Base-by-base conservation (phyloP, 495 filamentous ascomycete species). In the Aspergillus incahuasiensis region DNA sequence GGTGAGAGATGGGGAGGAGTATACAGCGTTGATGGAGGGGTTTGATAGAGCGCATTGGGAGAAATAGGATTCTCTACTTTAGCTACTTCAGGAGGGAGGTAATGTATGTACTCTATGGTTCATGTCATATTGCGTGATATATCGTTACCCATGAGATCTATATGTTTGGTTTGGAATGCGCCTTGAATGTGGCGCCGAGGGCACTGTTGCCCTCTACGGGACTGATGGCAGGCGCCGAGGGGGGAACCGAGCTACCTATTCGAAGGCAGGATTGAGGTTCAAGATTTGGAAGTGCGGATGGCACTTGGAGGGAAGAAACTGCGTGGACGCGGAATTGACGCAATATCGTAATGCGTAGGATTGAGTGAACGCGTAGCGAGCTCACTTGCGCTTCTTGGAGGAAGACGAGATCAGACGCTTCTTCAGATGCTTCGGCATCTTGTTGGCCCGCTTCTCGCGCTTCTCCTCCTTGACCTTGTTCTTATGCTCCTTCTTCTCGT, bases 381-480 rank as follows among this genome's bases (percentile, higher is more conserved):
- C 22, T 65, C 59, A 76, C 61, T 79, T 77, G 68, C 75, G 77
- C 65, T 74, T 77, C 47, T 68, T 62, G 13, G 77, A 56, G 15
- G 79, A 76, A 1, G 59, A 49, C 46, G 73, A 66, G 18, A 76
- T 65, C 13, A 76, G 66, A 6, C 63, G 63, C 74, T 95, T 96
- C 79, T 98, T 98, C 28, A 91, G 44, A 62, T 95, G 81, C 72
- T 98, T 98, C 0, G 94, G 92, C 72, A 98, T 95, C 75, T 98
- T 98, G 15, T 87, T 86, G 66, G 92, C 91, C 54, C 94, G 74
- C 70, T 90, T 85, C 67, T 95, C 92, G 41, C 89, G 83, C 74
- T 96, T 96, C 60, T 89, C 92, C 65, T 96, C 95, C 72, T 97
- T 97, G 49, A 96, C 88, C 28, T 87, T 85, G 60, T 82, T 77